Base-by-base conservation (phyloP, 2,329 filamentous ascomycete genomes). In the Pseudogymnoascus sp. region DNA sequence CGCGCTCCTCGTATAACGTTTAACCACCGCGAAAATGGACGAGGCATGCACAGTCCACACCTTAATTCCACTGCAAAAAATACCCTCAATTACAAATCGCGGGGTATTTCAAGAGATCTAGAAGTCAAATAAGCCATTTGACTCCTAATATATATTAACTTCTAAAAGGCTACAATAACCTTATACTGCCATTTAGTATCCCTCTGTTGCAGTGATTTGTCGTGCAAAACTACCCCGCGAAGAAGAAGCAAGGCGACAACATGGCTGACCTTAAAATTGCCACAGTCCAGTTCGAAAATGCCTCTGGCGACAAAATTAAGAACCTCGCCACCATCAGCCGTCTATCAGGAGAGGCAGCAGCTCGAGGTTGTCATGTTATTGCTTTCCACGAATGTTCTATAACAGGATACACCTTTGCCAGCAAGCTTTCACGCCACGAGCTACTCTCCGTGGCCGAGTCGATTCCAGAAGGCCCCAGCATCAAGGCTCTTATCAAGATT, bases 211-310 rank as follows among this genome's bases (percentile, higher is more conserved):
- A 55, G 36, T 58, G 31, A 62, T 59, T 65, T 65, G 35, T 25
- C 36, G 62, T 66, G 65, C 62, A 60, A 65, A 58, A 60, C 48
- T 40, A 27, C 33, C 60, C 25, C 29, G 21, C 39, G 42, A 63
- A 62, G 62, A 60, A 64, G 64, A 63, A 62, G 45, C 55, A 60
- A 36, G 31, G 37, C 35, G 35, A 36, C 37, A 27, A 1, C 12
- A 55, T 55, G 48, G 29, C 48, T 18, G 48, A 55, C 48, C 48
- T 55, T 33, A 55, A 55, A 55, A 55, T 55, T 55, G 48, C 48
- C 10, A 33, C 48, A 21, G 48, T 55, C 29, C 48, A 55, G 29
- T 55, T 55, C 29, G 48, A 55, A 33, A 33, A 55, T 3, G 15
- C 48, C 9, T 55, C 48, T 5, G 48, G 48, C n/a, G 15, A 55